A percentile compares a stretch with the other conserved stretches of the same genome.
These are phyloP conservation scores for Colletotrichum siamense DNA, from an alignment of 2,329 filamentous ascomycete genomes.

Conservation along the genomic window DNA sequence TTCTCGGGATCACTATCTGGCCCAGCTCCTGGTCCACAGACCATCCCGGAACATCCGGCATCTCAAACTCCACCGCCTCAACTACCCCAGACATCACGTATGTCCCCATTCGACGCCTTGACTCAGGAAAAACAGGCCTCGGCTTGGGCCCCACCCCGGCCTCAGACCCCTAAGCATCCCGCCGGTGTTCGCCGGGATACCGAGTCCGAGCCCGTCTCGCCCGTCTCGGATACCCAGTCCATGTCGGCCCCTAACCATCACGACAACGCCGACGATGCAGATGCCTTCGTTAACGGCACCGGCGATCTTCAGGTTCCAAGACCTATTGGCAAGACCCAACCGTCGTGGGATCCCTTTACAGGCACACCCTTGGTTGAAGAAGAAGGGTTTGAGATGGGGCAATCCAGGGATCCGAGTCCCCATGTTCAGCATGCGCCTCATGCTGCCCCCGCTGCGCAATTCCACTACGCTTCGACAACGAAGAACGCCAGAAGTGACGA, in stretches of 20 bases:
- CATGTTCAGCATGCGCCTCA: background rate
- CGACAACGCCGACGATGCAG: conserved; percentile 2
- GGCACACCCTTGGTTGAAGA: conserved; percentile 42
- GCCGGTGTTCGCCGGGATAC: conserved; percentile 25
- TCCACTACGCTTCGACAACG: background rate
- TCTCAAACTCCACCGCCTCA: conserved; percentile 16
- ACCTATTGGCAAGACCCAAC: conserved; percentile 39
- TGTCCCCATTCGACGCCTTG: conserved; percentile 25
- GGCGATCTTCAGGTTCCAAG: conserved; percentile 26
- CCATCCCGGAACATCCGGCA: conserved; percentile 17
- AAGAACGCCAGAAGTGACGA: conserved; percentile 24
- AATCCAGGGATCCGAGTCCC: conserved; percentile 21
- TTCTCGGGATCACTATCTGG: conserved; percentile 5
- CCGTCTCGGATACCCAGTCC: conserved; percentile 34
- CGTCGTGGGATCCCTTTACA: conserved; percentile 38
- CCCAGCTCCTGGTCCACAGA: background rate
- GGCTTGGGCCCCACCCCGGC: conserved; percentile 21
- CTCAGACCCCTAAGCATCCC: conserved; percentile 20
- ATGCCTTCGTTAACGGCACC: conserved; percentile 10
- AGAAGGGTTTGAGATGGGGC: conserved; percentile 33
- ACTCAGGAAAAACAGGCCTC: conserved; percentile 20
- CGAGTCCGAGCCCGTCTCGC: conserved; percentile 35
- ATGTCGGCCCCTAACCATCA: conserved; percentile 10
- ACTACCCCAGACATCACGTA: conserved; percentile 25
- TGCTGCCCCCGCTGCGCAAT: background rate